phyloP scores from a whole-genome alignment of 2,329 filamentous ascomycete genomes.

The Cladophialophora immunda region DNA sequence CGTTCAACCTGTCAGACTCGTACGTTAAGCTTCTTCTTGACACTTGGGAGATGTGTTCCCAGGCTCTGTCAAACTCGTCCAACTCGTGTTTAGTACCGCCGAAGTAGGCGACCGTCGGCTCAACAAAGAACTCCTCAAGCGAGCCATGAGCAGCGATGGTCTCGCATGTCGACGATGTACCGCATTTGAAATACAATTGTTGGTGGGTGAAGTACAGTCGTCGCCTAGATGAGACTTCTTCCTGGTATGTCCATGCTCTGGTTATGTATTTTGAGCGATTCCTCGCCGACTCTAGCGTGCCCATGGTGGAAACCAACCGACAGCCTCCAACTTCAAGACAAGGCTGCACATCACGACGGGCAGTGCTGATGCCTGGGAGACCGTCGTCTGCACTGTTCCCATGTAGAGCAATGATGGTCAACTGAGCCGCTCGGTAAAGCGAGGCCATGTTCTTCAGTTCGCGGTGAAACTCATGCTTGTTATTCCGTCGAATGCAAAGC shows the following conservation, averaged over 20 bases:
- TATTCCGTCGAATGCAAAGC: slow-evolving; percentile 50
- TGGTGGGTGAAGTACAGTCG: slow-evolving; percentile 46
- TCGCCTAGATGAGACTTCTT: slow-evolving; percentile 44
- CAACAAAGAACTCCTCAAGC: neutral
- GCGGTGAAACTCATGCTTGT: slow-evolving; percentile 51
- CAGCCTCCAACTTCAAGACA: neutral
- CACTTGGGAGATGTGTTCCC: slow-evolving; percentile 5
- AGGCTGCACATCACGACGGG: neutral
- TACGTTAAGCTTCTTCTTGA: slow-evolving; percentile 1
- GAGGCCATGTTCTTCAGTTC: slow-evolving; percentile 57
- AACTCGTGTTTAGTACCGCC: neutral
- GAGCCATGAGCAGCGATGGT: neutral
- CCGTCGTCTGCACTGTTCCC: slow-evolving; percentile 49
- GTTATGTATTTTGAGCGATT: slow-evolving; percentile 1
- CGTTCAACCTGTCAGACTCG: neutral
- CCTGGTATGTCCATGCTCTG: slow-evolving; percentile 50
- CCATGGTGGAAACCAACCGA: slow-evolving; percentile 4
- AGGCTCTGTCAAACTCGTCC: slow-evolving; percentile 5
- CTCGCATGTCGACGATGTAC: slow-evolving; percentile 36
- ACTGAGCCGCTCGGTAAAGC: slow-evolving; percentile 56
- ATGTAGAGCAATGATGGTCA: slow-evolving; percentile 54
- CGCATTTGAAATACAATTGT: slow-evolving; percentile 44
- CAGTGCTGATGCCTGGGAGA: slow-evolving; percentile 39
- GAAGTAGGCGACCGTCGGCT: neutral
- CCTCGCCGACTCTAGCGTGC: slow-evolving; percentile 3